Base-by-base conservation (phyloP, 2,329 filamentous ascomycete species). In the Trichoderma guizhouense region DNA sequence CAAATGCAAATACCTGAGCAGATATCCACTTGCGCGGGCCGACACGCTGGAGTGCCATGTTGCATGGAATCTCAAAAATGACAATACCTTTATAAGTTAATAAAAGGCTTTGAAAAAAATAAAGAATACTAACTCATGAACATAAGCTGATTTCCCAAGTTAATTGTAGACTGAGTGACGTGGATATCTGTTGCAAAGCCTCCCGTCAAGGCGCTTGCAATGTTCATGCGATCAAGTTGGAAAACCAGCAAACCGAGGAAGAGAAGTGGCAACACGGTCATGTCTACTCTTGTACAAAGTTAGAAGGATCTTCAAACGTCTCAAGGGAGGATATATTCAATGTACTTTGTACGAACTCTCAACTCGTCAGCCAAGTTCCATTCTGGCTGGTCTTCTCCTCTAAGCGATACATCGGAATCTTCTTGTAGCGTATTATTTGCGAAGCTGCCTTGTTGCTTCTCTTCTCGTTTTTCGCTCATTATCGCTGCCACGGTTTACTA, bases 11-110 rank as follows among this genome's bases (percentile, higher is more conserved):
- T 24, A 89, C 78, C 75, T 89, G 86, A 0, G 83, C 79, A 0
- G 86, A 85, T 1, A 89, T 79, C 86, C 87, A 89, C 62, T 83
- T 82, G n/a, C 83, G 83, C 1, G 87, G 86, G 2, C 79, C 79
- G 32, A 81, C 76, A 1, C 78, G 74, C 71, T 81, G 79, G 2
- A 81, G 74, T 11, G 81, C 76, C 77, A 81, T 80, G 72, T 81
- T 81, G 74, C 78, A 79, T 9, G 80, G 80, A 30, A 81, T 81
- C 72, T 86, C 82, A 66, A 79, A 79, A 5, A 86, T 78, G 3
- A 87, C 84, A 55, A 87, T 87, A 18, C 30, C 30, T 32, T 32
- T 32, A 32, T 32, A 32, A 32, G 2, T 32, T 32, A 32, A 32
- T 32, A 32, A 32, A 32, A 32, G 30, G 30, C 30, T 9, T 32